These are phyloP conservation scores for Wallacemonas sp. DNA, from an alignment of 208 protist genomes.

Conservation along the genomic window DNA sequence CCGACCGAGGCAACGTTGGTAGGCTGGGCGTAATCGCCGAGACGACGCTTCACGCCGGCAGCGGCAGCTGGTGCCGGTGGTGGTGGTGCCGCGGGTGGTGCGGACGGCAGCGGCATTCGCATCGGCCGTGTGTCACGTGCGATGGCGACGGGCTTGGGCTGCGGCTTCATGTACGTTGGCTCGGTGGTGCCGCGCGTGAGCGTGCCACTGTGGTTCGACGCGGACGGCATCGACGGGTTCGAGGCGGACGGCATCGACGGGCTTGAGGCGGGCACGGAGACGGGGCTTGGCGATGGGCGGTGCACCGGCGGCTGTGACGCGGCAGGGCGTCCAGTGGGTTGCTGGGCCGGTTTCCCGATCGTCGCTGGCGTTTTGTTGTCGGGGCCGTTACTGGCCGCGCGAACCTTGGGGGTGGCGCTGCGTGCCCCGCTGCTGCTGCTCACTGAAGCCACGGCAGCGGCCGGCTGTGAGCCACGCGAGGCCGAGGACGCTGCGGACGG, in stretches of 20 bases:
- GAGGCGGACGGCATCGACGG: no score
- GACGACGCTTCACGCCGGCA: neutral
- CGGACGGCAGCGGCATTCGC: neutral
- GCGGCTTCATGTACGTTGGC: no score
- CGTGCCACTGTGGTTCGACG: no score
- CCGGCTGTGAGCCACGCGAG: neutral
- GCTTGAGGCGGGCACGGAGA: no score
- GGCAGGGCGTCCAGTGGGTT: neutral
- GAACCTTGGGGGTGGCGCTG: neutral
- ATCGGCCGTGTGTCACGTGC: conserved; percentile 1
- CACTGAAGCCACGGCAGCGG: neutral
- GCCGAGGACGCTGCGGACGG: neutral
- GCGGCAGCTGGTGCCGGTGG: neutral
- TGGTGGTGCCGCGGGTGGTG: neutral
- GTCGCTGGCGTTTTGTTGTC: neutral
- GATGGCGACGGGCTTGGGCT: neutral
- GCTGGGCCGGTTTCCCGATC: neutral
- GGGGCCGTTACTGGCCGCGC: neutral
- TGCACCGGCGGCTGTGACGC: no score
- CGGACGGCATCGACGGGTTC: no score
- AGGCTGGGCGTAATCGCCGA: neutral
- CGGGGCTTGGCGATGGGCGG: no score
- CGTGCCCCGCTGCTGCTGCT: no score
- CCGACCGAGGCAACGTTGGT: no score
- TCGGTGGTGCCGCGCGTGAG: no score